Percentiles rank a stretch among this genome's conserved stretches.
Conservation (phyloP, 768 basidiomycete genomes). For the Amanita rubescens region DNA sequence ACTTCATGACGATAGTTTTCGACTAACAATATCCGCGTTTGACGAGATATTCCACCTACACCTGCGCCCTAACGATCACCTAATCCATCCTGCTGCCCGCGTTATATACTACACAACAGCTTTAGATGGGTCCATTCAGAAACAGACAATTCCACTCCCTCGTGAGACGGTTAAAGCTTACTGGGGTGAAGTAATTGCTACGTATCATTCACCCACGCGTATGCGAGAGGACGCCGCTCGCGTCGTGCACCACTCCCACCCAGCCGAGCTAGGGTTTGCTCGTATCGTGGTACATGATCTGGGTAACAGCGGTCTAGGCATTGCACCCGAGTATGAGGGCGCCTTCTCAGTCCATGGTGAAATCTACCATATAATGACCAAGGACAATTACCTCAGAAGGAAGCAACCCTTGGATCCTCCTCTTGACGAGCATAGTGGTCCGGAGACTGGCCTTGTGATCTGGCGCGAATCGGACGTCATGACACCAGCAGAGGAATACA, state of each 20-base stretch:
- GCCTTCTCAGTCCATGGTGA: conserved; percentile 64
- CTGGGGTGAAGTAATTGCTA: conserved; percentile 66
- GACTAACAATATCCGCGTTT: conserved; percentile 61
- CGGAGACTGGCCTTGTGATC: conserved; percentile 55
- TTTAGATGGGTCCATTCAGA: conserved; percentile 44
- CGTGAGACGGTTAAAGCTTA: conserved; percentile 61
- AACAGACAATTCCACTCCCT: conserved; percentile 53
- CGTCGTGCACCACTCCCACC: conserved; percentile 34
- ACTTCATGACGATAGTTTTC: conserved; percentile 62
- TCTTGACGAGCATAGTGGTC: conserved; percentile 28
- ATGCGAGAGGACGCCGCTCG: conserved; percentile 60
- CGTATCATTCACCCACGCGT: conserved; percentile 42
- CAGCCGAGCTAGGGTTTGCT: conserved; percentile 64
- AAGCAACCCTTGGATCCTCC: conserved; percentile 53
- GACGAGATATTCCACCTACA: conserved; percentile 63
- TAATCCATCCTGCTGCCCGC: conserved; percentile 73
- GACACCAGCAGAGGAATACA: conserved; percentile 41
- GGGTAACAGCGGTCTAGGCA: conserved; percentile 37
- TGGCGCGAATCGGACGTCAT: conserved; percentile 70
- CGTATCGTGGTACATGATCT: conserved; percentile 68
- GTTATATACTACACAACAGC: conserved; percentile 54
- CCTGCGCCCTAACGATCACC: conserved; percentile 68
- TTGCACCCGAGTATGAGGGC: conserved; percentile 63
- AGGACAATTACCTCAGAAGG: conserved; percentile 60
- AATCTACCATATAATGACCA: conserved; percentile 64